Evolutionary conservation across 2,329 filamentous ascomycete genomes (phyloP), one percentile per base, ranked within the genome.

Genomic region (Canariomyces notabilis): DNA sequence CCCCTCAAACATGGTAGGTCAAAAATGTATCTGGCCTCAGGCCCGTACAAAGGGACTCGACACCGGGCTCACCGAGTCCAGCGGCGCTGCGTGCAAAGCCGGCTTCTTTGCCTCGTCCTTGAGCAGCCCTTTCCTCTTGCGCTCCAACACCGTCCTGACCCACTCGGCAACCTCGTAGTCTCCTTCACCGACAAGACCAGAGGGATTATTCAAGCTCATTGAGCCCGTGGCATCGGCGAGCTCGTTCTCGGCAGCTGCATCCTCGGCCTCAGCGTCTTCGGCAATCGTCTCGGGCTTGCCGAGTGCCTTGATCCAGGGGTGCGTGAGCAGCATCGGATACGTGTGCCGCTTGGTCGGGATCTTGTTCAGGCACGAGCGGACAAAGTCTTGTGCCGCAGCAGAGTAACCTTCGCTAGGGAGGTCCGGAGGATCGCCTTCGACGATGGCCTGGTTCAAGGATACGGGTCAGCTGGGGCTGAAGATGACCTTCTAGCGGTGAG

Each of bases 401-500:
- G 90, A 93, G 64, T 87, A 98, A 20, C 80, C 82, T 46, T 86
- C 79, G 5, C 76, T 72, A 0, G 93, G 93, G 23, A 98, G 80
- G 60, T 86, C 83, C 9, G 93, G 93, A 12, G 93, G 89, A n/a
- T 95, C 89, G 41, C 93, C 93, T 63, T 97, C 89, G 29, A 98
- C 93, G 62, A 98, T 98, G 46, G 93, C 93, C 93, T 98, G 56
- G 19, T 29, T 29, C 9, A 26, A 14, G 20, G 19, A 29, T 14
- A 37, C 12, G 34, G 34, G 18, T 39, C 15, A 49, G 52, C 56
- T 43, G 54, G 38, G 31, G 36, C 35, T 31, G n/a, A n/a, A n/a
- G n/a, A n/a, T 29, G 42, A 32, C 6, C 6, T 15, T 19, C 19
- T 9, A 34, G 9, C 3, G 11, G 29, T 15, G 22, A 21, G 37